Evolutionary conservation across 306 rosid species (phyloP), one percentile per base, ranked within the genome.

Genomic region (Prosopis cineraria): DNA sequence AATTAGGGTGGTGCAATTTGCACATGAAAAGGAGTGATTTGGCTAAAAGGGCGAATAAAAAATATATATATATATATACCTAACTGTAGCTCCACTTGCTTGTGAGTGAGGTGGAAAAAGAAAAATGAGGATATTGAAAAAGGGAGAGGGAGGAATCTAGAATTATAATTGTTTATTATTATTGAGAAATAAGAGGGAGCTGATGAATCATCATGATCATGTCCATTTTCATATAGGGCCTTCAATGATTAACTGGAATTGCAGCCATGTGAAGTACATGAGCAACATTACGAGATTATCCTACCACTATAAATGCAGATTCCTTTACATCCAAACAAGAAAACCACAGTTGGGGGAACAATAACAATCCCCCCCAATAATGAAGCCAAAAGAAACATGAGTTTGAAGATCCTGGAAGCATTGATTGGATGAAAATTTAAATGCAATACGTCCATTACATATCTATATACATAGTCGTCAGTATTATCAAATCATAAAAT

Each of bases 221-320:
- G 82, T 52, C 87, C 86, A 85, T 82, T 80, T 77, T 65, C 58
- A 45, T 78, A 74, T 80, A 80, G 87, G 84, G 72, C 64, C 73
- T 47, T 87, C 91, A 87, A 85, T 87, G 82, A 87, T 90, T 90
- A 83, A 87, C 87, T 45, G 64, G 84, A 84, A 85, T 84, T 85
- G 88, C 50, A 69, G 78, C 86, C 90, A 89, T 87, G 90, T 89
- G 91, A 81, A 82, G 73, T 78, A 72, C 83, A 79, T 82, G 74
- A 77, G 68, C 74, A 56, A 76, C 75, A 80, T 56, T 70, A 50
- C 64, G 65, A 78, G 80, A 68, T 76, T 78, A 85, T 83, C 81
- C 78, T 53, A 43, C 80, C 78, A 75, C 82, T 72, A 50, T 73
- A n/a, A 19, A 6, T 3, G 31, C 24, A 19, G 45, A 34, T 19